phyloP scores from a whole-genome alignment of 495 filamentous ascomycete genomes.

The Trichoderma reesei region DNA sequence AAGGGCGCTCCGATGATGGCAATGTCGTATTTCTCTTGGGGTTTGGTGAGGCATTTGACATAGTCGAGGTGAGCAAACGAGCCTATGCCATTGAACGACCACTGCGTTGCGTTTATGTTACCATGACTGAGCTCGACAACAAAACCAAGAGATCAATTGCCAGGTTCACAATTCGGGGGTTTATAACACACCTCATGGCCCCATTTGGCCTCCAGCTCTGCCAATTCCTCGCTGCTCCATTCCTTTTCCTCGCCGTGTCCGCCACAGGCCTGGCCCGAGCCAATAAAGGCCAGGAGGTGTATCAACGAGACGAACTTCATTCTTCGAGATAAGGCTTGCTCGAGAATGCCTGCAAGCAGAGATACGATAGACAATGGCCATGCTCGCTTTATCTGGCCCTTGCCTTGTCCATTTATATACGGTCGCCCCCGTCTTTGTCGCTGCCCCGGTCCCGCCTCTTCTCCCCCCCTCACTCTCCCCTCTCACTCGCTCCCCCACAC shows the following conservation, averaged over 20 bases:
- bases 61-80: constrained; percentile 73
- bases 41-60: constrained; percentile 62
- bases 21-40: constrained; percentile 61
- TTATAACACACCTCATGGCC: constrained; percentile 36
- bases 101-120: constrained; percentile 32
- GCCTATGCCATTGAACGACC: constrained; percentile 66
- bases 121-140: neutral
- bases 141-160: neutral
- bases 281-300: neutral
- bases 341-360: neutral
- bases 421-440: neutral
- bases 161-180: neutral
- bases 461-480: neutral
- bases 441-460: neutral
- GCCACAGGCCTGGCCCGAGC: constrained; percentile 7
- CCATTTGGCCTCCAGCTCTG: constrained; percentile 47
- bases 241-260: constrained; percentile 21
- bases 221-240: constrained; percentile 29
- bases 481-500: no score
- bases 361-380: neutral
- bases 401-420: neutral
- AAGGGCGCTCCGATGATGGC: constrained; percentile 76
- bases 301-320: neutral
- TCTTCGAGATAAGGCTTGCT: neutral
- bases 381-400: neutral